Evolutionary conservation across 2,329 filamentous ascomycete genomes (phyloP).

Genomic region (Phoma sp.): DNA sequence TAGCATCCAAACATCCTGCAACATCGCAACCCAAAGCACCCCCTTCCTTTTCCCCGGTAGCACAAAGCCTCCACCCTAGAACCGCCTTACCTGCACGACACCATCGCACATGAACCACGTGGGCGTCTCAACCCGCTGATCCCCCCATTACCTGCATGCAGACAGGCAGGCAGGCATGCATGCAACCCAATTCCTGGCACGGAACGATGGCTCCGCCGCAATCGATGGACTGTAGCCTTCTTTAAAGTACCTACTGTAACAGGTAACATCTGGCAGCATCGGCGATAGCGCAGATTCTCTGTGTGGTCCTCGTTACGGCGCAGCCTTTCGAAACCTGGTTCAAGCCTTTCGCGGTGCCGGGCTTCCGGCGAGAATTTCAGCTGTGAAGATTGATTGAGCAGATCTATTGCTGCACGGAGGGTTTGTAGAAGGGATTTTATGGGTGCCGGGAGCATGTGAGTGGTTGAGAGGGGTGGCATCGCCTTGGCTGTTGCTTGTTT

Average conservation of each 20-base stretch:
- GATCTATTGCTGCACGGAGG: neutral
- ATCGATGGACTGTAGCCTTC: conserved; percentile 2
- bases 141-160: neutral
- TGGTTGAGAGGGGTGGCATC: neutral
- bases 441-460: too few species aligned
- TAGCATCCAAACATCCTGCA: too few species aligned
- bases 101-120: neutral
- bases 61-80: too few species aligned
- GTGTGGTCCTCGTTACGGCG: neutral
- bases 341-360: neutral
- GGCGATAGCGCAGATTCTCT: neutral
- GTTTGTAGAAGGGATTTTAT: too few species aligned
- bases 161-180: too few species aligned
- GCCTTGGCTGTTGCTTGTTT: neutral
- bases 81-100: too few species aligned
- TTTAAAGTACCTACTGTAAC: neutral
- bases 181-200: neutral
- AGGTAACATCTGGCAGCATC: neutral
- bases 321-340: neutral
- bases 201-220: conserved; percentile 6
- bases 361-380: neutral
- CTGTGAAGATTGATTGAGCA: too few species aligned
- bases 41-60: too few species aligned
- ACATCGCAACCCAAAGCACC: too few species aligned
- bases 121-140: neutral